These are phyloP conservation scores for Chlorophyllum brunneum DNA, from an alignment of 768 basidiomycete genomes.

Conservation along the genomic window DNA sequence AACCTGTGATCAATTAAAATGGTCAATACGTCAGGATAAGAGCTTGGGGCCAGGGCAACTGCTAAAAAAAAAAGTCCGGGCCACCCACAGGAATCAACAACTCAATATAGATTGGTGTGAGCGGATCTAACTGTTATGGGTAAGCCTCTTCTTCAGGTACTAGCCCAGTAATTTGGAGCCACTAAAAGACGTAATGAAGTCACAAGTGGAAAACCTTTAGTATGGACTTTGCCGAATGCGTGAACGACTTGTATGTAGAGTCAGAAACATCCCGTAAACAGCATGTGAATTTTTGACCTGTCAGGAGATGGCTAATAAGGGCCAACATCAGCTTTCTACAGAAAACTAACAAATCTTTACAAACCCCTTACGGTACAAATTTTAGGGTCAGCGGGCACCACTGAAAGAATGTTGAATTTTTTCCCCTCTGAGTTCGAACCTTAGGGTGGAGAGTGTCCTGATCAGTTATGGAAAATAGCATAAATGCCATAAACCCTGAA, in stretches of 20 bases:
- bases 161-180: too few relatives aligned
- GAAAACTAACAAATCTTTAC: neutral
- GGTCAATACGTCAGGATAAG: neutral
- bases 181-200: too few relatives aligned
- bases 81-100: neutral
- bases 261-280: neutral
- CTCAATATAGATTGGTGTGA: neutral
- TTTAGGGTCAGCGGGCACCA: neutral
- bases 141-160: neutral
- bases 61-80: neutral
- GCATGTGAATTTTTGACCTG: neutral
- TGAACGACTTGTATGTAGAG: neutral
- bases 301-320: too few relatives aligned
- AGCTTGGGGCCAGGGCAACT: neutral
- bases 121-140: neutral
- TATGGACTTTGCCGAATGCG: neutral
- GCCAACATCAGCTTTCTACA: neutral
- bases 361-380: neutral
- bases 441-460: neutral
- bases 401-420: neutral
- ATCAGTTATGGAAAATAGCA: neutral
- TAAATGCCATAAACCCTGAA: conserved; percentile 7
- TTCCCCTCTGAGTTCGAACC: neutral
- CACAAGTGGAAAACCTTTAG: neutral
- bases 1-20: neutral